These are phyloP conservation scores for Cladosporium colombiae DNA, from an alignment of 2,329 filamentous ascomycete genomes.

Conservation along the genomic window DNA sequence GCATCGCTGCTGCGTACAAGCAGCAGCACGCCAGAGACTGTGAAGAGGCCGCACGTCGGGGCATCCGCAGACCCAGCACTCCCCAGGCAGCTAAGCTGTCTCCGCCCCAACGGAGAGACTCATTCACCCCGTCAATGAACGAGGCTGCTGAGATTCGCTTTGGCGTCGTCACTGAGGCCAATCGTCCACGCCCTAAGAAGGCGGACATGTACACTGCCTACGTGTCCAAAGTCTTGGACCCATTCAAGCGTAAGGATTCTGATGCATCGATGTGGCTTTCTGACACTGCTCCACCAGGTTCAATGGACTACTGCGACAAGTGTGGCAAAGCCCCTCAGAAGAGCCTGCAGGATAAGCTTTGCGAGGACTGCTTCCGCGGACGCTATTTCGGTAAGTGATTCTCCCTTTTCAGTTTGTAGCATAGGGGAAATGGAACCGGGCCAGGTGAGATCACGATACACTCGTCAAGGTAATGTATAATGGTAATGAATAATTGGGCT, in stretches of 20 bases:
- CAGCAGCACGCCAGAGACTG: neutral
- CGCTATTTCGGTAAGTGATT: neutral
- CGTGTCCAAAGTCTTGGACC: neutral
- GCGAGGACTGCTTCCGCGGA: neutral
- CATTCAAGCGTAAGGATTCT: neutral
- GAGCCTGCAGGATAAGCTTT: neutral
- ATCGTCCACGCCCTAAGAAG: neutral
- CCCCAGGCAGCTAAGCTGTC: neutral
- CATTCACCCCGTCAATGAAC: neutral
- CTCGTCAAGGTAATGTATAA: neutral
- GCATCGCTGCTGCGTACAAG: neutral
- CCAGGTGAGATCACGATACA: neutral
- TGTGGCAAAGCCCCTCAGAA: neutral
- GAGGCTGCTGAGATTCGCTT: neutral
- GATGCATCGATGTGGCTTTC: neutral
- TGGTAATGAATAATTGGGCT: neutral
- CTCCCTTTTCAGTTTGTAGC: neutral
- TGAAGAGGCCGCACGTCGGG: neutral
- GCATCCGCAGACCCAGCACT: neutral
- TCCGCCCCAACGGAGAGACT: neutral
- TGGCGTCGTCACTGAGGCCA: neutral
- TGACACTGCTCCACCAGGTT: neutral
- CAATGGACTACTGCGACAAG: neutral
- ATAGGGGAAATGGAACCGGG: neutral
- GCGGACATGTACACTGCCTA: neutral